Base-by-base conservation (phyloP, 1,139 yeast genomes). In the Debaryomyces psychrophilus region DNA sequence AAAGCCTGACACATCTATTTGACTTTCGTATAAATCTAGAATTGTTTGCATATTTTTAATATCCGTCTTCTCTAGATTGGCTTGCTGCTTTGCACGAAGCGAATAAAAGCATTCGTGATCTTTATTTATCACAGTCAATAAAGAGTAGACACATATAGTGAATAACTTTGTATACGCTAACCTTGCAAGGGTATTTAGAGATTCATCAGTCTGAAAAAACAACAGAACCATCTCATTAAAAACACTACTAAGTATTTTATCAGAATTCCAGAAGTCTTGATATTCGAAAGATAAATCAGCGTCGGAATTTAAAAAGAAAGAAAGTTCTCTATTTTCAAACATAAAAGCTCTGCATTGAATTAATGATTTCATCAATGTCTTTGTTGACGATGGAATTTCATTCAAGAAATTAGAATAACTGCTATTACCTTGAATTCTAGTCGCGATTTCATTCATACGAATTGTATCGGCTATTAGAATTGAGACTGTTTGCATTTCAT, bases 371-470 rank as follows among this genome's bases (percentile, higher is more conserved):
- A 79, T 48, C 46, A 74, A 62, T 14, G 67, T 50, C 52, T 64
- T 64, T 36, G 73, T 43, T 55, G 79, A 49, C 41, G 68, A 57
- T 51, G 74, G 57, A 54, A 69, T 52, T 52, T 67, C 64, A 22
- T 55, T 52, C 44, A 79, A 54, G 46, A 77, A 73, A 5, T 62
- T 57, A 2, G 60, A 54, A 43, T 69, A 67, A 5, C 75, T 62
- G 12, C 62, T 56, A 7, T 53, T 55, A 1, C 78, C 78, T 23
- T 66, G 67, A 6, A 76, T 56, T 52, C 90, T 71, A 1, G 81
- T 68, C 0, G 82, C 58, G 23, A 82, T 76, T 57, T 84, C 90
- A 43, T 71, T 61, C 77, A 82, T 76, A 40, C 78, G 73, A 26
- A 84, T 72, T 0, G 87, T 81, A 51, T 82, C 77, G 50, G 83